phyloP scores from a whole-genome alignment of 2,329 filamentous ascomycete species.

The Salinomyces thailandicus region DNA sequence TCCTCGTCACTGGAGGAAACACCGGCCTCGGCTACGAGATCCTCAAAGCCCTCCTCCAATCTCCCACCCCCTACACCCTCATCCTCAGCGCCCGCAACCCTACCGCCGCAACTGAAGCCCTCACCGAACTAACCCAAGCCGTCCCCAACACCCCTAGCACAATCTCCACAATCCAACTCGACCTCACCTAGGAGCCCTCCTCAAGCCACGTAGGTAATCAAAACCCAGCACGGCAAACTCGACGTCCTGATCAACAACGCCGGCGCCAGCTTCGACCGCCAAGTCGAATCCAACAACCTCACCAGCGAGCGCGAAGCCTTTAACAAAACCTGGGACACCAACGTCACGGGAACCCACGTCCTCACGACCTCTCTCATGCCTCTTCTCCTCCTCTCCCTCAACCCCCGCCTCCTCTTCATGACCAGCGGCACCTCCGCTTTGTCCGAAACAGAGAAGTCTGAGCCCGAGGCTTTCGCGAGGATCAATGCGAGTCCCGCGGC shows the following conservation, averaged over 20 bases:
- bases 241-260: slow-evolving; percentile 51
- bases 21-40: slow-evolving; percentile 51
- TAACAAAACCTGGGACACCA: slow-evolving; percentile 29
- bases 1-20: slow-evolving; percentile 49
- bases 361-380: slow-evolving; percentile 28
- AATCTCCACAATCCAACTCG: slow-evolving; percentile 41
- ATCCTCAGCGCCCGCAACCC: slow-evolving; percentile 45
- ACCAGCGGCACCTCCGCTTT: slow-evolving; percentile 35
- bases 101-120: slow-evolving; percentile 42
- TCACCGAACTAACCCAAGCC: slow-evolving; percentile 33
- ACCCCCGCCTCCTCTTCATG: slow-evolving; percentile 30
- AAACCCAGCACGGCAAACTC: slow-evolving; percentile 34
- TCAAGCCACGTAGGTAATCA: slow-evolving; percentile 41
- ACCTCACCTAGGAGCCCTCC: slow-evolving; percentile 43
- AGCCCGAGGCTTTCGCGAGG: slow-evolving; percentile 16
- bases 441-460: slow-evolving; percentile 22
- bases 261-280: slow-evolving; percentile 37
- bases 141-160: slow-evolving; percentile 32
- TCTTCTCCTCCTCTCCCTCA: slow-evolving; percentile 27
- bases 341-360: slow-evolving; percentile 31
- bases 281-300: slow-evolving; percentile 20
- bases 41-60: slow-evolving; percentile 44
- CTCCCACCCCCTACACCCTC: slow-evolving; percentile 43
- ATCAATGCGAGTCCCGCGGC: slow-evolving; percentile 20
- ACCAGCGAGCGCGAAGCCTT: slow-evolving; percentile 29